A percentile compares a stretch with the other conserved stretches of the same genome.
Conservation (phyloP, 202 grass and related monocot species). For the Alloteropsis angusta region DNA sequence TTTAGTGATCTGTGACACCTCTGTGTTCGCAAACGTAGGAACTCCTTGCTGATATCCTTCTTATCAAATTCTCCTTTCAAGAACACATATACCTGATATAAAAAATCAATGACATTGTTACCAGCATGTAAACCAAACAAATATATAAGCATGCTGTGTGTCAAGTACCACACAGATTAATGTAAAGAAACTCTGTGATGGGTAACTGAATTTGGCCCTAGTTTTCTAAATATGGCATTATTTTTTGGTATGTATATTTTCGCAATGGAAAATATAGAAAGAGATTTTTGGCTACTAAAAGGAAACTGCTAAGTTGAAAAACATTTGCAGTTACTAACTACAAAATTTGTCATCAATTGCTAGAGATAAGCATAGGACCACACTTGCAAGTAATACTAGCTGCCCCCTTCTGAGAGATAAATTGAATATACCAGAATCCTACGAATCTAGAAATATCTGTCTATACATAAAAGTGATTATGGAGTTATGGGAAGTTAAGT, state of each 20-base stretch:
- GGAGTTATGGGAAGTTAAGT: neutral
- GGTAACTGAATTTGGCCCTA: neutral
- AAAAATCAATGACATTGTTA: conserved; percentile 17
- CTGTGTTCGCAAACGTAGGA: conserved; percentile 47
- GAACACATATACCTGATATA: conserved; percentile 67
- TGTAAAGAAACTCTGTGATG: neutral
- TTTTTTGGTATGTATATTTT: neutral
- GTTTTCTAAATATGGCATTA: neutral
- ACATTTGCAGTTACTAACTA: neutral
- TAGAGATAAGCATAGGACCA: neutral
- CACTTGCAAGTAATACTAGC: neutral
- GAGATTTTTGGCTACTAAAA: neutral
- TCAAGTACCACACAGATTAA: neutral
- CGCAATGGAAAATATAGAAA: neutral
- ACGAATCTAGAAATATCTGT: neutral
- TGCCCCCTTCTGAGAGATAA: neutral
- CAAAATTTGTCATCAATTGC: neutral
- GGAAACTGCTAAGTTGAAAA: neutral
- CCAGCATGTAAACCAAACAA: conserved; percentile 2
- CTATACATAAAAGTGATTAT: neutral
- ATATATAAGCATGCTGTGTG: neutral
- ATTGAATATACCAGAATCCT: neutral
- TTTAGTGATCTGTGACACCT: conserved; percentile 77
- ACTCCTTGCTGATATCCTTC: conserved; percentile 31
- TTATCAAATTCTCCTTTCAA: conserved; percentile 64